A percentile compares a stretch with the other conserved stretches of the same genome.
phyloP scores from a whole-genome alignment of 768 basidiomycete species.

The Sarcodon aspratus region DNA sequence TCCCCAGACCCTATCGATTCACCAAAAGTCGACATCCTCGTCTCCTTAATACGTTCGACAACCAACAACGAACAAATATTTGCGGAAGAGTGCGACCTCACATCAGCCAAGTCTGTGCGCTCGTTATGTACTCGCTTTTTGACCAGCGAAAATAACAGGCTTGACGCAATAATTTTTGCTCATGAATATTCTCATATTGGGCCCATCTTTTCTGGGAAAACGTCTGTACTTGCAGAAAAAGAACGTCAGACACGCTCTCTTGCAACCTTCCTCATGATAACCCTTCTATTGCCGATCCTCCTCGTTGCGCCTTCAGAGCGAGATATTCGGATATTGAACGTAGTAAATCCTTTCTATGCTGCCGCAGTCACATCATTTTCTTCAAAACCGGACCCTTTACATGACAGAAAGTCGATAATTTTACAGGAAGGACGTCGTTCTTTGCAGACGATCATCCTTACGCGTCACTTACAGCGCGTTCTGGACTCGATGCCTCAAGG shows the following conservation, averaged over 20 bases:
- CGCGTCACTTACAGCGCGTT: slow-evolving; percentile 74
- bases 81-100: slow-evolving; percentile 68
- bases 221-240: slow-evolving; percentile 18
- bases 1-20: slow-evolving; percentile 47
- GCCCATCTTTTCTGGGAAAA: slow-evolving; percentile 4
- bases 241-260: slow-evolving; percentile 39
- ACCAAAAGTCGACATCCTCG: slow-evolving; percentile 41
- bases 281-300: slow-evolving; percentile 67
- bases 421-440: slow-evolving; percentile 56
- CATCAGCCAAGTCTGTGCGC: slow-evolving; percentile 54
- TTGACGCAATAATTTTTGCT: slow-evolving; percentile 72
- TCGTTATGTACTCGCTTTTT: slow-evolving; percentile 61
- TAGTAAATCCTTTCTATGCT: slow-evolving; percentile 85
- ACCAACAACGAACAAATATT: slow-evolving; percentile 69
- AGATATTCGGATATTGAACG: slow-evolving; percentile 80
- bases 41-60: slow-evolving; percentile 54
- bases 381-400: slow-evolving; percentile 9
- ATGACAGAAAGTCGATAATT: slow-evolving; percentile 20
- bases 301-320: slow-evolving; percentile 80
- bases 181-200: slow-evolving; percentile 70
- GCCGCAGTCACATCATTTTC: slow-evolving; percentile 48
- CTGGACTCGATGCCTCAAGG: slow-evolving; percentile 68
- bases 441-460: slow-evolving; percentile 49
- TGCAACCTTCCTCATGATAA: slow-evolving; percentile 70
- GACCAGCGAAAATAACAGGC: slow-evolving; percentile 47